These are phyloP conservation scores for Stagonosporopsis rhizophila DNA, from an alignment of 2,329 filamentous ascomycete genomes.

Conservation along the genomic window DNA sequence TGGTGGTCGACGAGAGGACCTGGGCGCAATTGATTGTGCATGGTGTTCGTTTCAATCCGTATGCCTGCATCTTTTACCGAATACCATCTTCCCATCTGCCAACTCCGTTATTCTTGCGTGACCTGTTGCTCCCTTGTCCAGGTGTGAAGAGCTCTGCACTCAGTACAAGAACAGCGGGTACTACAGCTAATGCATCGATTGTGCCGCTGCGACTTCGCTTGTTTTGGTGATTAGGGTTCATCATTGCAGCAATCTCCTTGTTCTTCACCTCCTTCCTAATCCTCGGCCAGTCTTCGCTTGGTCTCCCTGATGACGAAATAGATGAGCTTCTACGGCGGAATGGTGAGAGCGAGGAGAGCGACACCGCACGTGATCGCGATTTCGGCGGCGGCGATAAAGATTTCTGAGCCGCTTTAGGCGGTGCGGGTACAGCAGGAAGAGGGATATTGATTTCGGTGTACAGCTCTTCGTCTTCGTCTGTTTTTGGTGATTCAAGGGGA, in stretches of 20 bases:
- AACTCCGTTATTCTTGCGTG: constrained; percentile 26
- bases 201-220: constrained; percentile 33
- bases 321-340: constrained; percentile 31
- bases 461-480: constrained; percentile 32
- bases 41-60: not conserved
- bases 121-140: constrained; percentile 16
- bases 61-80: constrained; percentile 13
- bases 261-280: constrained; percentile 34
- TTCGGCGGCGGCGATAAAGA: constrained; percentile 14
- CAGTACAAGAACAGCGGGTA: constrained; percentile 45
- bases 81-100: constrained; percentile 39
- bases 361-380: constrained; percentile 31
- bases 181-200: constrained; percentile 45
- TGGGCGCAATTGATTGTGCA: not conserved
- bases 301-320: constrained; percentile 12
- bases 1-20: not conserved
- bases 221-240: constrained; percentile 33
- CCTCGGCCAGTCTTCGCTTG: constrained; percentile 24
- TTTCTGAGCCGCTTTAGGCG: constrained; percentile 6
- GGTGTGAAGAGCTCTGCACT: constrained; percentile 48
- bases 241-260: constrained; percentile 31
- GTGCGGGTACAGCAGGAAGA: constrained; percentile 31
- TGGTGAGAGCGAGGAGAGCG: constrained; percentile 32
- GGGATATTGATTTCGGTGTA: constrained; percentile 48
- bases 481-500: constrained; percentile 1